Percentiles rank a stretch among this genome's conserved stretches.
These are phyloP conservation scores for Elongisporangium prolatum DNA, from an alignment of 352 stramenopile genomes.

Conservation along the genomic window DNA sequence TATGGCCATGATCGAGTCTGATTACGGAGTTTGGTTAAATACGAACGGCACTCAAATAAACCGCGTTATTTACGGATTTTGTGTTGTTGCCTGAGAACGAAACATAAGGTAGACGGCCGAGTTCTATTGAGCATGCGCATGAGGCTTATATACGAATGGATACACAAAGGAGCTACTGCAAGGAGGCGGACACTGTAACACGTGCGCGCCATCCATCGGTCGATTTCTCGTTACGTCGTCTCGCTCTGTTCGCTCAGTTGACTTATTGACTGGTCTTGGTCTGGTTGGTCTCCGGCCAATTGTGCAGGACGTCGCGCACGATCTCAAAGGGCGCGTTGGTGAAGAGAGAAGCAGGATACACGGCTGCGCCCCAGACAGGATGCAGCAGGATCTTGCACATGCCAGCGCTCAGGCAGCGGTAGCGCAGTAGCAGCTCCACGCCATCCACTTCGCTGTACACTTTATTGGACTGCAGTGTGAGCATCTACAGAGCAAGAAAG, in stretches of 20 bases:
- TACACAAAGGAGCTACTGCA: background rate
- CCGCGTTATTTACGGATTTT: no score
- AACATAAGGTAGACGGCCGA: background rate
- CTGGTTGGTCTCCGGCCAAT: slow-evolving; percentile 19
- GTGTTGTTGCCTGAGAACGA: no score
- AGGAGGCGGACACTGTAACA: background rate
- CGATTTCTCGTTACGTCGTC: background rate
- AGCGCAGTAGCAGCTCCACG: slow-evolving; percentile 86
- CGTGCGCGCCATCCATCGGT: background rate
- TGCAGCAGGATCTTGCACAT: slow-evolving; percentile 97
- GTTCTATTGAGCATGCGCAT: background rate
- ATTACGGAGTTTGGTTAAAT: background rate
- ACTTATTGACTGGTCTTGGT: slow-evolving; percentile 1
- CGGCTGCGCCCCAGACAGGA: slow-evolving; percentile 91
- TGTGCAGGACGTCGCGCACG: slow-evolving; percentile 55
- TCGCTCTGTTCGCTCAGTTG: background rate
- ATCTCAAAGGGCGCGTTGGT: slow-evolving; percentile 88
- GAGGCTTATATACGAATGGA: background rate
- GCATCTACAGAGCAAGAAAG: slow-evolving; percentile 56
- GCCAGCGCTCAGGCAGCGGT: slow-evolving; percentile 83
- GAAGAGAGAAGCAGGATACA: slow-evolving; percentile 97
- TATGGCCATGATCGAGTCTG: background rate
- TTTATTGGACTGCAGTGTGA: slow-evolving; percentile 89
- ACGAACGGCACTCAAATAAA: background rate
- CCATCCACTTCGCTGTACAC: slow-evolving; percentile 96